A percentile compares a stretch with the other conserved stretches of the same genome.
Evolutionary conservation across 352 stramenopile genomes (phyloP).

Genomic region (Globisporangium nagaii): DNA sequence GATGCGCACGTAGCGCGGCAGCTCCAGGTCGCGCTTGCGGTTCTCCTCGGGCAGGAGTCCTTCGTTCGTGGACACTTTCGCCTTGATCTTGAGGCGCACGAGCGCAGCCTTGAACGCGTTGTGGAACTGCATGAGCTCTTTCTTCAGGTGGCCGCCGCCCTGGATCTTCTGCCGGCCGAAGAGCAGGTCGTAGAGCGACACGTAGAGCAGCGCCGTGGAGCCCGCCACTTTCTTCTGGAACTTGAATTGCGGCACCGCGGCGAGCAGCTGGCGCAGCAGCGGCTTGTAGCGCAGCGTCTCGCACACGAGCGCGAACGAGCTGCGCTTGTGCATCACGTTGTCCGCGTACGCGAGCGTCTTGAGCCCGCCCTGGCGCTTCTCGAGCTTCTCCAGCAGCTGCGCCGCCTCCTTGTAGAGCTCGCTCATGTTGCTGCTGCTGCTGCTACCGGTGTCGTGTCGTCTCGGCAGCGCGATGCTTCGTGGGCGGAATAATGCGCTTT

Average conservation of each 20-base stretch:
- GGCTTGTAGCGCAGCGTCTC: conserved; percentile 87
- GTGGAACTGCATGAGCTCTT: conserved; percentile 70
- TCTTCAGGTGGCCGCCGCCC: conserved; percentile 84
- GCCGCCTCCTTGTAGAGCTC: conserved; percentile 83
- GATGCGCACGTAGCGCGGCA: conserved; percentile 91
- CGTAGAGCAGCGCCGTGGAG: conserved; percentile 55
- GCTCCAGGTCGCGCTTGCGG: conserved; percentile 52
- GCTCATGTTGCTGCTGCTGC: conserved; percentile 39
- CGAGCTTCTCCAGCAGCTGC: conserved; percentile 69
- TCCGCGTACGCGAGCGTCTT: conserved; percentile 84
- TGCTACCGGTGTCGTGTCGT: background rate
- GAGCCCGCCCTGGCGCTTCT: conserved; percentile 70
- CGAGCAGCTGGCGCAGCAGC: conserved; percentile 61
- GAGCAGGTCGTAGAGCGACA: conserved; percentile 86
- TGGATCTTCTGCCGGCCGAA: conserved; percentile 85
- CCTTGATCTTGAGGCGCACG: conserved; percentile 78
- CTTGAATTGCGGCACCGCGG: conserved; percentile 64
- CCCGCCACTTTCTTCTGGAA: conserved; percentile 51
- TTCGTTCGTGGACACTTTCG: conserved; percentile 73
- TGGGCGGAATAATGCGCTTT: background rate
- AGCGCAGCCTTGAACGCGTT: conserved; percentile 71
- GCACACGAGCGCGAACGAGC: conserved; percentile 85
- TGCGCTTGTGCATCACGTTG: conserved; percentile 80
- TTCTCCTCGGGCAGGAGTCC: conserved; percentile 76
- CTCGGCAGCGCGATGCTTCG: too few relatives aligned